Evolutionary conservation across 495 filamentous ascomycete species (phyloP).

Genomic region (Neurospora tetraspora): DNA sequence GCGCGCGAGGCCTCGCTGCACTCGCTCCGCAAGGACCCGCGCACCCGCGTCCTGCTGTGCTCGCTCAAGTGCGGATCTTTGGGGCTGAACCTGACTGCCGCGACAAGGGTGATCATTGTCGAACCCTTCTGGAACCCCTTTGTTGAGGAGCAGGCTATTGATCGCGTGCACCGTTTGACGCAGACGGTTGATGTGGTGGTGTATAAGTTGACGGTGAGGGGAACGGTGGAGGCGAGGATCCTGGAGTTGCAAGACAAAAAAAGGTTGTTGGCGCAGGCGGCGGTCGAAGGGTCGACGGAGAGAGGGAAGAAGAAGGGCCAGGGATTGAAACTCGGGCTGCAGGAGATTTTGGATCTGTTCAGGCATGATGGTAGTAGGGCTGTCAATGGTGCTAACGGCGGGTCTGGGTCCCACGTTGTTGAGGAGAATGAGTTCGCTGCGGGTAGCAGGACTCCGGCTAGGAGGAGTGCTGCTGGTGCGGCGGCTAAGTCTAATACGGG

Average conservation of each 20-base stretch:
- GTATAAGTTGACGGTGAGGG: constrained; percentile 79
- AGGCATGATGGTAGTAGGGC: constrained; percentile 50
- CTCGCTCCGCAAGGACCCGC: constrained; percentile 57
- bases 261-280: constrained; percentile 63
- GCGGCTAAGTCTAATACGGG: not conserved
- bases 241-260: constrained; percentile 88
- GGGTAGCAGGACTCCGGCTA: constrained; percentile 1
- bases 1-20: constrained; percentile 73
- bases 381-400: not conserved
- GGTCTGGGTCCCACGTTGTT: not conserved
- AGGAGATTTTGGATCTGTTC: constrained; percentile 88
- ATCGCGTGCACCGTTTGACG: constrained; percentile 92
- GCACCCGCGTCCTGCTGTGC: constrained; percentile 73
- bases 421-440: constrained; percentile 1
- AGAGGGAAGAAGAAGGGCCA: constrained; percentile 42
- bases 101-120: constrained; percentile 84
- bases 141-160: constrained; percentile 96
- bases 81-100: constrained; percentile 89
- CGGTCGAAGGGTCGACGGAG: constrained; percentile 26
- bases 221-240: constrained; percentile 86
- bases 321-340: constrained; percentile 73
- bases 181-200: constrained; percentile 90
- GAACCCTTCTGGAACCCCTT: constrained; percentile 99
- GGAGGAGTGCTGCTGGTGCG: constrained; percentile 10
- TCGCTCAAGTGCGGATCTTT: constrained; percentile 86